Base-by-base conservation (phyloP, 1,139 yeast genomes). In the Candida freyschussii region DNA sequence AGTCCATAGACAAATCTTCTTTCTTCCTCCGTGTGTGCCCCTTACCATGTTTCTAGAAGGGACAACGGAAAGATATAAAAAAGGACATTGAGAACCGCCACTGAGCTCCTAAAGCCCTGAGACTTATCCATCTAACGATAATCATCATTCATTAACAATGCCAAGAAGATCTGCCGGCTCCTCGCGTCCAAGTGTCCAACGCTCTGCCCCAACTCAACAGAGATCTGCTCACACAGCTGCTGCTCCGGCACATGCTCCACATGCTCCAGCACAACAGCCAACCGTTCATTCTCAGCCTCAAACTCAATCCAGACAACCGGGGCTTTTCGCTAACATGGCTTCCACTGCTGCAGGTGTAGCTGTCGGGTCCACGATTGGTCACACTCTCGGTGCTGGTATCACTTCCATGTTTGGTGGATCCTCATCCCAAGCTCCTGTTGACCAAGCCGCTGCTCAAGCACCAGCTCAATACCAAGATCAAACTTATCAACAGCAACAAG, bases 281-380 rank as follows among this genome's bases (percentile, higher is more conserved):
- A 37, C 43, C 44, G 43, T 56, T 34, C 43, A 56, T 50, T 45
- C 61, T 17, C 59, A 55, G 24, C 60, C 61, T 41, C 53, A 57
- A 22, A 65, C 66, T 33, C 73, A 64, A 40, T 69, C 71, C 34
- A 73, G 66, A 57, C 84, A 77, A 58, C 97, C 98, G 33, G 96
- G 97, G 50, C 57, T 91, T 59, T 89, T 91, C 56, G 84, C 93
- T 40, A 95, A 91, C 65, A 91, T 91, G 97, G 97, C 97, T 20
- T 72, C 95, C 27, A 91, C 98, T 36, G 98, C 98, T 40, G 98
- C 97, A 34, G 98, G 98, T 75, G 98, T 91, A 23, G 98, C 97
- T 33, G 96, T 91, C 39, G 98, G 98, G 54, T 84, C 96, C 37
- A 80, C 97, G 44, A 78, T 89, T 40, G 98, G 98, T 41, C 98